phyloP scores from a whole-genome alignment of 2,329 filamentous ascomycete genomes.

The Fusarium denticulatum region DNA sequence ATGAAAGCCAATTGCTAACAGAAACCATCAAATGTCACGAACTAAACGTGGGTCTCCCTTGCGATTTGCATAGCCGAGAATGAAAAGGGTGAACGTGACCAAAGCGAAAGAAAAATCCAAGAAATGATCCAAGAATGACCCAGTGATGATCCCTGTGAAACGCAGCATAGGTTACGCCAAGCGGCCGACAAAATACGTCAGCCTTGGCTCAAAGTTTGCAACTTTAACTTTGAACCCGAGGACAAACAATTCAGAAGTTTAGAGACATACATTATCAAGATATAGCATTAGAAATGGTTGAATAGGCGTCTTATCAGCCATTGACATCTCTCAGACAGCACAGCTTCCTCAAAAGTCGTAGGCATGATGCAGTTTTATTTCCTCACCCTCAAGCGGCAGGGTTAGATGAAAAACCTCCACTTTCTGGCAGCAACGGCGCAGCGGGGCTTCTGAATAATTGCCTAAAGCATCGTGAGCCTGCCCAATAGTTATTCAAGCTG shows the following conservation, averaged over 20 bases:
- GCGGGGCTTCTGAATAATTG: constrained; percentile 13
- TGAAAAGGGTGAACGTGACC: constrained; percentile 19
- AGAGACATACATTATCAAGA: not conserved
- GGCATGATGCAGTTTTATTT: constrained; percentile 13
- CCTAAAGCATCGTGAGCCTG: constrained; percentile 17
- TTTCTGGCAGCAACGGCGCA: constrained; percentile 12
- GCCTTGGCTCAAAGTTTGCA: not conserved
- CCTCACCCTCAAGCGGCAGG: constrained; percentile 10
- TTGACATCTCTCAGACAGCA: not conserved
- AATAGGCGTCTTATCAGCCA: not conserved
- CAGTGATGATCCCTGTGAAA: constrained; percentile 12
- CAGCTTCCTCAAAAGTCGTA: not conserved
- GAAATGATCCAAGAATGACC: constrained; percentile 31
- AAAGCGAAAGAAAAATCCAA: not conserved
- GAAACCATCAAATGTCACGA: constrained; percentile 4
- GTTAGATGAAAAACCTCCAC: constrained; percentile 20
- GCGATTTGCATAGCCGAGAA: constrained; percentile 19
- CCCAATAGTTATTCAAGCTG: constrained; percentile 28
- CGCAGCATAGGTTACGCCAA: constrained; percentile 15
- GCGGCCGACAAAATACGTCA: constrained; percentile 31
- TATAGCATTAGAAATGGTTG: not conserved
- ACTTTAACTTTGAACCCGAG: not conserved
- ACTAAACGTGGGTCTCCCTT: constrained; percentile 13
- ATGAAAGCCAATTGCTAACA: constrained; percentile 33
- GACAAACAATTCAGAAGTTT: not conserved